These are phyloP conservation scores for Neonectria coccinea DNA, from an alignment of 2,329 filamentous ascomycete genomes.

Conservation along the genomic window DNA sequence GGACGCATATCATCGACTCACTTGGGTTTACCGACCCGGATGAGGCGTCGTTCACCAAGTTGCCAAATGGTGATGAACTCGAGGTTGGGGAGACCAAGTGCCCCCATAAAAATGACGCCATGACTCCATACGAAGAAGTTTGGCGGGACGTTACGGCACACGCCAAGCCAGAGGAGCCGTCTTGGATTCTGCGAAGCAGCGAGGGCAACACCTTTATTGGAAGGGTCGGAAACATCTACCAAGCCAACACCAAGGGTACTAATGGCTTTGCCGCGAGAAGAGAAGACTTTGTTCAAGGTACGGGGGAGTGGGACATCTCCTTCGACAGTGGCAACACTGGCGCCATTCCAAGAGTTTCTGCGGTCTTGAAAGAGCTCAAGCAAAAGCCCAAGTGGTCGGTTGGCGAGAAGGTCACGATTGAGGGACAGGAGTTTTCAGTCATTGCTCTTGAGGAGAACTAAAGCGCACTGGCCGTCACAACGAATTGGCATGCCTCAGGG, in stretches of 20 bases:
- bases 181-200: constrained; percentile 39
- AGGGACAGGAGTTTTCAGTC: not conserved
- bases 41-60: constrained; percentile 37
- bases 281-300: constrained; percentile 1
- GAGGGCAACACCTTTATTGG: constrained; percentile 36
- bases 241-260: constrained; percentile 3
- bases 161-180: constrained; percentile 11
- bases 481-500: not conserved
- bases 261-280: constrained; percentile 14
- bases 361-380: constrained; percentile 3
- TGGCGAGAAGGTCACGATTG: constrained; percentile 1
- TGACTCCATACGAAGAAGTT: constrained; percentile 38
- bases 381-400: constrained; percentile 2
- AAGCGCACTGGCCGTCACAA: not conserved
- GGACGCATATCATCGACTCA: constrained; percentile 44
- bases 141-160: constrained; percentile 39
- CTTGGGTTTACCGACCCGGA: constrained; percentile 33
- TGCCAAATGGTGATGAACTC: constrained; percentile 40
- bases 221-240: constrained; percentile 26
- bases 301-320: not conserved
- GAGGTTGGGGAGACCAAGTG: constrained; percentile 34
- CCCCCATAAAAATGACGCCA: constrained; percentile 28
- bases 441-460: constrained; percentile 13
- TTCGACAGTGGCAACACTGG: constrained; percentile 1
- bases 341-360: not conserved